Evolutionary conservation across 2,329 filamentous ascomycete genomes (phyloP).

Genomic region (Colletotrichum tanaceti): DNA sequence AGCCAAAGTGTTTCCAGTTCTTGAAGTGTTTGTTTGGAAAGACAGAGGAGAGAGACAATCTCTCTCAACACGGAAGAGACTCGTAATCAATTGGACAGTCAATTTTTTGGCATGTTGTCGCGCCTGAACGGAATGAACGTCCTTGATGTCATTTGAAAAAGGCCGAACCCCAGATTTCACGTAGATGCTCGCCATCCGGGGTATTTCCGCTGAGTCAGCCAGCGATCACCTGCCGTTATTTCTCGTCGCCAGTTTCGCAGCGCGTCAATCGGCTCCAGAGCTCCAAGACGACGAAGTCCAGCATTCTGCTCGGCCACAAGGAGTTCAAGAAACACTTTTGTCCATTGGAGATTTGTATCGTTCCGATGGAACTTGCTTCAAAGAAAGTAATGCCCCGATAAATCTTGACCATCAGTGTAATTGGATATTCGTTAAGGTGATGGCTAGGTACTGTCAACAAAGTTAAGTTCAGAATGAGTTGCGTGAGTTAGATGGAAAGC

Average conservation of each 20-base stretch:
- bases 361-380: too few species aligned
- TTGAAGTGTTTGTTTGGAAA: background rate
- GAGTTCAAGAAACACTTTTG: too few species aligned
- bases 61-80: background rate
- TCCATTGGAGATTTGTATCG: too few species aligned
- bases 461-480: too few species aligned
- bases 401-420: too few species aligned
- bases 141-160: constrained; percentile 20
- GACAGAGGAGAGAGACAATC: background rate
- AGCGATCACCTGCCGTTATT: background rate
- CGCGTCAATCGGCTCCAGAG: too few species aligned
- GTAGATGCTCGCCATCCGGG: background rate
- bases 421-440: too few species aligned
- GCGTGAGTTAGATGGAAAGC: too few species aligned
- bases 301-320: too few species aligned
- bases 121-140: constrained; percentile 12
- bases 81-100: constrained; percentile 1
- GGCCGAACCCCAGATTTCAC: constrained; percentile 11
- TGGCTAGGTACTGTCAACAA: too few species aligned
- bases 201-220: constrained; percentile 26
- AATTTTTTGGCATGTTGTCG: constrained; percentile 14
- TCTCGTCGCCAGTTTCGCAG: background rate
- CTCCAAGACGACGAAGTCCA: background rate
- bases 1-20: constrained; percentile 1
- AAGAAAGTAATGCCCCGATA: too few species aligned